Conservation (phyloP, 1,284 basidiomycete genomes). For the Cryptococcus sp. region DNA sequence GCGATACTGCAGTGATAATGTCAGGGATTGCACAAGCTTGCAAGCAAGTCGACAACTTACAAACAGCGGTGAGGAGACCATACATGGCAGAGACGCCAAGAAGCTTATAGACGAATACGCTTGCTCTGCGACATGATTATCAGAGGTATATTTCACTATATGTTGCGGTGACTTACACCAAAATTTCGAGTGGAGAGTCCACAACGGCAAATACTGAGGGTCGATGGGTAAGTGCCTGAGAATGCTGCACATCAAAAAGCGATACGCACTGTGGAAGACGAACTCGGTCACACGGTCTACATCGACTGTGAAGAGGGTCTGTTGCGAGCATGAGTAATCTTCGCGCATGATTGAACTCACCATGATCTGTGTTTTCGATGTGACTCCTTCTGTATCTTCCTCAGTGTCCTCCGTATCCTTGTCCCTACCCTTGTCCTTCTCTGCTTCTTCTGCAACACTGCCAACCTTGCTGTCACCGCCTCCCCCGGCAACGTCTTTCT, state of each 20-base stretch:
- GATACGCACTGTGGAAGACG: slow-evolving; percentile 62
- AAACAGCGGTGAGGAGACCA: slow-evolving; percentile 75
- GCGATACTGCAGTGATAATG: slow-evolving; percentile 59
- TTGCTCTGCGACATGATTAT: slow-evolving; percentile 49
- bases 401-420: slow-evolving; percentile 33
- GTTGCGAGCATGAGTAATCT: background rate
- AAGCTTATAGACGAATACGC: slow-evolving; percentile 75
- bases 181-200: slow-evolving; percentile 85
- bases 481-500: slow-evolving; percentile 72
- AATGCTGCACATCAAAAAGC: slow-evolving; percentile 13
- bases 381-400: slow-evolving; percentile 70
- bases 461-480: slow-evolving; percentile 32
- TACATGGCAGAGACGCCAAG: slow-evolving; percentile 70
- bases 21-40: background rate
- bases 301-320: slow-evolving; percentile 68
- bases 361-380: slow-evolving; percentile 87
- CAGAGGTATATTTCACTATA: background rate
- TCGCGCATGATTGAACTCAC: slow-evolving; percentile 18
- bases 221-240: slow-evolving; percentile 17
- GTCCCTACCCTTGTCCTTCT: slow-evolving; percentile 39
- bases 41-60: slow-evolving; percentile 27
- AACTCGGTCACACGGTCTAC: slow-evolving; percentile 86
- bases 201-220: slow-evolving; percentile 35
- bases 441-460: slow-evolving; percentile 28
- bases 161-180: slow-evolving; percentile 57